Conservation (phyloP, 2,329 filamentous ascomycete genomes). For the Fusarium annulatum region DNA sequence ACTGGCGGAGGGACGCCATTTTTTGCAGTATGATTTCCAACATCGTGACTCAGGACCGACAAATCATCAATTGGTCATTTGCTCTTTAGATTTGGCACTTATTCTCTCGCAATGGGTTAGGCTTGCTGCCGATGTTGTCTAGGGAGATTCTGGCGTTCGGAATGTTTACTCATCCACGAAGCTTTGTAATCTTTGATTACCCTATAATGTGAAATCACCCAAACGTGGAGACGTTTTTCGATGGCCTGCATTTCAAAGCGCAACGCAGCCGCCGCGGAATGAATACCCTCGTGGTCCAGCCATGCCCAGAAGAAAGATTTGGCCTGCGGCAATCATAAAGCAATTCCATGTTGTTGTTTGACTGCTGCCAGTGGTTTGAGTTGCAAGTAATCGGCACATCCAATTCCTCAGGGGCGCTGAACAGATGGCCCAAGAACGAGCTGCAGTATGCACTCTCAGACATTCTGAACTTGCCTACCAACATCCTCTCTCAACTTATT, state of each 20-base stretch:
- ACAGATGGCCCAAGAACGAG: background rate
- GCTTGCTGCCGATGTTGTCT: background rate
- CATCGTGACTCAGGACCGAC: background rate
- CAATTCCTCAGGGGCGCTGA: background rate
- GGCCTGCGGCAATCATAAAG: no score
- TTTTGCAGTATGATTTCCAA: background rate
- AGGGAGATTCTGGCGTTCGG: background rate
- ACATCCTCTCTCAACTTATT: background rate
- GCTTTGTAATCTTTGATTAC: background rate
- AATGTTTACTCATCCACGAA: slow-evolving; percentile 24
- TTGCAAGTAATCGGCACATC: background rate
- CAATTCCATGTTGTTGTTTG: background rate
- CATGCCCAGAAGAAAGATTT: background rate
- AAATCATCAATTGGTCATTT: background rate
- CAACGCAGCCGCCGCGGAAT: background rate
- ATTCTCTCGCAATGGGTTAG: background rate
- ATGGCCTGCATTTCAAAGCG: background rate
- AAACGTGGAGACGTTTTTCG: background rate
- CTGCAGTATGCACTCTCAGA: background rate
- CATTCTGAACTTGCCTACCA: background rate
- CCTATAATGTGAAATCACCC: slow-evolving; percentile 9
- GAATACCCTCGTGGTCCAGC: background rate
- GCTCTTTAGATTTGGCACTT: background rate
- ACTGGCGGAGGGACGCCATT: slow-evolving; percentile 1
- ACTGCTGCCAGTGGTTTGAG: background rate